Base-by-base conservation (phyloP, 2,329 filamentous ascomycete species). In the Emmonsiellopsis sp. region DNA sequence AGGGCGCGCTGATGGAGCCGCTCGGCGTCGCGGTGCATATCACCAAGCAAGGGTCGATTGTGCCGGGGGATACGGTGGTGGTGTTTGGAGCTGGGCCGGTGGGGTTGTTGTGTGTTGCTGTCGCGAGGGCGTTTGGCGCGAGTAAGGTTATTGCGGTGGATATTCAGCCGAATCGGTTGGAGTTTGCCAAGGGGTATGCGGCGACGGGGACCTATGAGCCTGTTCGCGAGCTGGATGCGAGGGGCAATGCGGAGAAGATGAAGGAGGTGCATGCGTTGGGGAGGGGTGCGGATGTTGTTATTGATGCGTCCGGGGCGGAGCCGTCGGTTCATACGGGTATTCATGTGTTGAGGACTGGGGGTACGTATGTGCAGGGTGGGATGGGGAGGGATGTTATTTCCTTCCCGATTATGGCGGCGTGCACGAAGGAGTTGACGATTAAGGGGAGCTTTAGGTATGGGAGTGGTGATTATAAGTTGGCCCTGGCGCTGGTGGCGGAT, bases 361-460 rank as follows among this genome's bases (percentile, higher is more conserved):
- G 88, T 34, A 84, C 80, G 13, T 92, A 88, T 63, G 85, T 94
- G 7, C 89, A 94, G 73, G 88, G 84, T 55, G 91, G 91, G 53
- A 95, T 96, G 89, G 92, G 92, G 65, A 87, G 86, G 67, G 71
- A 83, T 40, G 88, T 95, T 64, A 91, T 96, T 68, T 87, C 73
- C 7, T 95, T 96, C 75, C 92, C 92, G 50, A 95, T 97, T 68
- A 87, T 92, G 81, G 86, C 87, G 5, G 77, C 94, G 65, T 94
- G 90, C 69, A 79, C 84, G 49, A 96, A 96, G 75, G 92, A 97
- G 76, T 77, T 95, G 50, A 94, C 85, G 9, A 79, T 87, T 46
- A 87, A 86, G 66, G 92, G 92, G 21, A 91, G 85, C 57, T 97
- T 97, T 78, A 82, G 92, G 40, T 97, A 97, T 70, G 85, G 85